phyloP scores from a whole-genome alignment of 2,329 filamentous ascomycete genomes.

The Xylariomycetidae sp. region DNA sequence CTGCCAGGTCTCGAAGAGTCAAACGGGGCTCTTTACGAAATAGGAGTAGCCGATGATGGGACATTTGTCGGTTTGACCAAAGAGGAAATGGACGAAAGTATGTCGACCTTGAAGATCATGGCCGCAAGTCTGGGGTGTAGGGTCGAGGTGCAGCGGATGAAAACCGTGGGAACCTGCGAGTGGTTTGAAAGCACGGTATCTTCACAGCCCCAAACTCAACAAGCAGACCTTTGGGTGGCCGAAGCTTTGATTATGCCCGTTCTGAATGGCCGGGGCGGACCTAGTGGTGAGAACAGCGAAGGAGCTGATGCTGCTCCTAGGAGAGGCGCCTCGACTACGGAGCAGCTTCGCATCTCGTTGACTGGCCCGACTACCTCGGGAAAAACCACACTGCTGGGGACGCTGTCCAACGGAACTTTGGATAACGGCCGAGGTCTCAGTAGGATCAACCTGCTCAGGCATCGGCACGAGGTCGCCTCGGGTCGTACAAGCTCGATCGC shows the following conservation, averaged over 20 bases:
- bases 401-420: slow-evolving; percentile 76
- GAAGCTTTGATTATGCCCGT: slow-evolving; percentile 84
- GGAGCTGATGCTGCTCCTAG: slow-evolving; percentile 23
- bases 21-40: slow-evolving; percentile 88
- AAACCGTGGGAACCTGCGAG: slow-evolving; percentile 80
- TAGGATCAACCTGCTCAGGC: slow-evolving; percentile 79
- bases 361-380: slow-evolving; percentile 86
- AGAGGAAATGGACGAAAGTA: slow-evolving; percentile 88
- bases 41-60: slow-evolving; percentile 92
- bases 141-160: slow-evolving; percentile 73
- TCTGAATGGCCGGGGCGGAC: slow-evolving; percentile 35
- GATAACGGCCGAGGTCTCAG: slow-evolving; percentile 93
- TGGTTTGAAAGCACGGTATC: slow-evolving; percentile 46
- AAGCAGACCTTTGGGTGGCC: slow-evolving; percentile 71
- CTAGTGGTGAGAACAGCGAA: slow-evolving; percentile 15
- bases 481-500: slow-evolving; percentile 92
- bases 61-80: slow-evolving; percentile 80
- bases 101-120: slow-evolving; percentile 82
- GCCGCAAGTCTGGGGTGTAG: slow-evolving; percentile 84
- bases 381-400: slow-evolving; percentile 87
- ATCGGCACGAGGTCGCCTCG: slow-evolving; percentile 86
- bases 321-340: slow-evolving; percentile 47
- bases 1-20: slow-evolving; percentile 86
- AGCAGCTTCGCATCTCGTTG: slow-evolving; percentile 80
- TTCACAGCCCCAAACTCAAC: slow-evolving; percentile 19